Percentiles rank a stretch among this genome's conserved stretches.
phyloP scores from a whole-genome alignment of 352 stramenopile species.

The Globisporangium recalcitrans region DNA sequence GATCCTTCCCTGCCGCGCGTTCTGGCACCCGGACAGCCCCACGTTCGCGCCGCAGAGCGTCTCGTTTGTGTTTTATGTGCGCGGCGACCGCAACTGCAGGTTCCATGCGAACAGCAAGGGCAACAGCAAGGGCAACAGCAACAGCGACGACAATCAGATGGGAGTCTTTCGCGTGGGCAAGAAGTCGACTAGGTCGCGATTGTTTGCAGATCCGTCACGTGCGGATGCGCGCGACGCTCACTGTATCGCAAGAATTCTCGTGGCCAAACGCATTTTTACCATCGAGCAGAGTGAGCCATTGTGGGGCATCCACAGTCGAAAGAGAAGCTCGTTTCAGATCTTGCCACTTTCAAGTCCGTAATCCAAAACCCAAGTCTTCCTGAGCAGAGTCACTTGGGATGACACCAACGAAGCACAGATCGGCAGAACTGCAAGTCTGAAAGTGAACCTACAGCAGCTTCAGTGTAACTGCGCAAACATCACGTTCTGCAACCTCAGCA shows the following conservation, averaged over 20 bases:
- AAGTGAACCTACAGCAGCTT: neutral
- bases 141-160: neutral
- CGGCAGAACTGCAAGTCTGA: neutral
- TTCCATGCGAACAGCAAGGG: neutral
- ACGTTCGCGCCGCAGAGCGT: slow-evolving; percentile 58
- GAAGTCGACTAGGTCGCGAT: too few relatives aligned
- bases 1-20: slow-evolving; percentile 66
- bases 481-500: neutral
- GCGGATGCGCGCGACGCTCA: too few relatives aligned
- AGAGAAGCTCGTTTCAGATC: too few relatives aligned
- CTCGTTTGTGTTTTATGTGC: slow-evolving; percentile 44
- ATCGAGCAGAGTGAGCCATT: too few relatives aligned
- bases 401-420: neutral
- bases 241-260: too few relatives aligned
- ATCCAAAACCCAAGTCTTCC: too few relatives aligned
- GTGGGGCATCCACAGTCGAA: too few relatives aligned
- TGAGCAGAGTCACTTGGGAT: neutral
- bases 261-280: too few relatives aligned
- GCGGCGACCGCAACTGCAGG: neutral
- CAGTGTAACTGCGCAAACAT: neutral
- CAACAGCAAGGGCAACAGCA: too few relatives aligned
- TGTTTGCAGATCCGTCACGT: too few relatives aligned
- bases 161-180: too few relatives aligned
- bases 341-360: too few relatives aligned
- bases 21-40: slow-evolving; percentile 67